These are phyloP conservation scores for Knoxia roxburghii DNA, from an alignment of 257 asterid genomes.

Conservation along the genomic window DNA sequence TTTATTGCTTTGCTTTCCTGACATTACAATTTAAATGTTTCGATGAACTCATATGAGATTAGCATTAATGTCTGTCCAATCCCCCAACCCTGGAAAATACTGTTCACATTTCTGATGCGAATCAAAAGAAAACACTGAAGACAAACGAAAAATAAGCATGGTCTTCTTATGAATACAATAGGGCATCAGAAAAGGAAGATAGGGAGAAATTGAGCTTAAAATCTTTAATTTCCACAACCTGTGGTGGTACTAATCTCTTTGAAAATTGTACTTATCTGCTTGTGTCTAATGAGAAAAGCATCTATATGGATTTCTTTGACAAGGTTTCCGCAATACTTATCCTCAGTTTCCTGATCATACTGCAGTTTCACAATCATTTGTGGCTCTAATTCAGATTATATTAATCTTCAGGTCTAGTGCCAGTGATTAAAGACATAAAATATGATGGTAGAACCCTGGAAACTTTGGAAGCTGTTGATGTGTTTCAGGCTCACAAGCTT, in stretches of 20 bases:
- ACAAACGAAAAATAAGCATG: not conserved
- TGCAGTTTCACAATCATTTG: constrained; percentile 10
- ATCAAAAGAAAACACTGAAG: not conserved
- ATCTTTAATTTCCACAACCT: not conserved
- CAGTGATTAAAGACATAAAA: constrained; percentile 62
- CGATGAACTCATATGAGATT: not conserved
- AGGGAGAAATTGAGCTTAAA: not conserved
- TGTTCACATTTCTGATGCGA: not conserved
- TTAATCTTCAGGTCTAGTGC: constrained; percentile 68
- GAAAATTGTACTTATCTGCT: not conserved
- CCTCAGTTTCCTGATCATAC: not conserved
- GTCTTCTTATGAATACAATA: not conserved
- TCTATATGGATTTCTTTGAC: not conserved
- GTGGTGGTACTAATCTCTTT: not conserved
- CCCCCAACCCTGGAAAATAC: not conserved
- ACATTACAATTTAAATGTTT: not conserved
- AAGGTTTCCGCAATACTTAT: constrained; percentile 2
- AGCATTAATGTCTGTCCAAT: not conserved
- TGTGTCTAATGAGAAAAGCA: not conserved
- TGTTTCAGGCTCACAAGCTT: constrained; percentile 30
- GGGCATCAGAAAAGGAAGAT: not conserved
- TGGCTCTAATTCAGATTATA: constrained; percentile 20
- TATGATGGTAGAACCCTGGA: constrained; percentile 51
- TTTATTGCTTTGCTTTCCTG: no score
- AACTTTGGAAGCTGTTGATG: constrained; percentile 45